These are phyloP conservation scores for Aspergillus tubingensis DNA, from an alignment of 2,329 filamentous ascomycete genomes.

Conservation along the genomic window DNA sequence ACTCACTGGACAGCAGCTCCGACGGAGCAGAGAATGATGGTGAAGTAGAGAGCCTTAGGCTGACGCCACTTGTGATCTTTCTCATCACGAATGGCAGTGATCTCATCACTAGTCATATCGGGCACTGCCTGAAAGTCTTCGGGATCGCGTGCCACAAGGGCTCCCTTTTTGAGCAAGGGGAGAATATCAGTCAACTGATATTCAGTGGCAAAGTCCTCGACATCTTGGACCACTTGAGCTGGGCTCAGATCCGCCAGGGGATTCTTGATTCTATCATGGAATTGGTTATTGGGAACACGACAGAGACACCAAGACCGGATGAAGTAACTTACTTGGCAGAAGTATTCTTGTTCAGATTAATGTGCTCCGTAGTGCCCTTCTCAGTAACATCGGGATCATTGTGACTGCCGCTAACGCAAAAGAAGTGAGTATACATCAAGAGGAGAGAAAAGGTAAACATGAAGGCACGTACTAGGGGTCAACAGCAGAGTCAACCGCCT, in stretches of 20 bases:
- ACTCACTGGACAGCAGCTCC: slow-evolving; percentile 55
- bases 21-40: slow-evolving; percentile 55
- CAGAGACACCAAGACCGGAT: neutral
- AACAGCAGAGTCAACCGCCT: slow-evolving; percentile 1
- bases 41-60: slow-evolving; percentile 51
- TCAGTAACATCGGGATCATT: slow-evolving; percentile 22
- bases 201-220: slow-evolving; percentile 46
- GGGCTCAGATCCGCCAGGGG: slow-evolving; percentile 46
- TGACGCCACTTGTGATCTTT: slow-evolving; percentile 54
- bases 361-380: slow-evolving; percentile 25
- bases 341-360: slow-evolving; percentile 32
- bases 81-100: slow-evolving; percentile 48
- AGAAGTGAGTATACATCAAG: neutral
- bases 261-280: slow-evolving; percentile 45
- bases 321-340: slow-evolving; percentile 29
- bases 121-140: slow-evolving; percentile 47
- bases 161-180: slow-evolving; percentile 49
- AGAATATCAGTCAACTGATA: slow-evolving; percentile 45
- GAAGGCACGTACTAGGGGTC: slow-evolving; percentile 18
- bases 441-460: neutral
- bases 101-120: slow-evolving; percentile 46
- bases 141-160: slow-evolving; percentile 53
- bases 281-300: slow-evolving; percentile 3
- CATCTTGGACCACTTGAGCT: slow-evolving; percentile 41
- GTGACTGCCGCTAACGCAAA: slow-evolving; percentile 8